Evolutionary conservation across 1,284 basidiomycete genomes (phyloP).

Genomic region (Fomitopsis palustris): DNA sequence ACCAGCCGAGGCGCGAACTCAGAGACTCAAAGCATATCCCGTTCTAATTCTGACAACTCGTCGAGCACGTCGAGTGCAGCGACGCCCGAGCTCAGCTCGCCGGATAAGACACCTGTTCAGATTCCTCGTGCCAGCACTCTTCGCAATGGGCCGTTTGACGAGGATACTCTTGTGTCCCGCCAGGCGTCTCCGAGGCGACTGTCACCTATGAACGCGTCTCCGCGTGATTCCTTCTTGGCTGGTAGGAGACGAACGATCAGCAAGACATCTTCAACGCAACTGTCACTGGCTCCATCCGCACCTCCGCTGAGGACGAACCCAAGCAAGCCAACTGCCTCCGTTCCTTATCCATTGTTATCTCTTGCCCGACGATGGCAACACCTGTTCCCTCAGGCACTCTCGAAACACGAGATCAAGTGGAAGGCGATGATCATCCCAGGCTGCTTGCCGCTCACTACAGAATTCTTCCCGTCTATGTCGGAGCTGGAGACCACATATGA

Average conservation of each 20-base stretch:
- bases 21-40: not conserved
- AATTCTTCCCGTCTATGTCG: constrained; percentile 75
- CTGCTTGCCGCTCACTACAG: constrained; percentile 92
- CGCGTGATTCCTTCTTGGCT: constrained; percentile 55
- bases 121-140: constrained; percentile 31
- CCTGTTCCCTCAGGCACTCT: constrained; percentile 72
- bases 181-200: constrained; percentile 44
- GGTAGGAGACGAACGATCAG: constrained; percentile 53
- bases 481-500: constrained; percentile 81
- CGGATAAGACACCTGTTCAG: constrained; percentile 55
- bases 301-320: constrained; percentile 56
- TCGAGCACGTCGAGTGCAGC: constrained; percentile 4
- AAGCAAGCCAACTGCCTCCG: constrained; percentile 50
- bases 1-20: constrained; percentile 16
- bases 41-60: not conserved
- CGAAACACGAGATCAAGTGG: constrained; percentile 93
- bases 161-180: constrained; percentile 44
- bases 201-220: constrained; percentile 65
- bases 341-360: constrained; percentile 61
- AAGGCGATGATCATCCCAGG: constrained; percentile 78
- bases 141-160: constrained; percentile 46
- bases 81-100: constrained; percentile 7
- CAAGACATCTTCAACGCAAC: constrained; percentile 33
- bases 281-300: constrained; percentile 47
- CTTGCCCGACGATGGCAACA: constrained; percentile 89